Evolutionary conservation across 192 early-diverging fungal genomes (phyloP), one percentile per base, ranked within the genome.

Genomic region (Podila epicladia): DNA sequence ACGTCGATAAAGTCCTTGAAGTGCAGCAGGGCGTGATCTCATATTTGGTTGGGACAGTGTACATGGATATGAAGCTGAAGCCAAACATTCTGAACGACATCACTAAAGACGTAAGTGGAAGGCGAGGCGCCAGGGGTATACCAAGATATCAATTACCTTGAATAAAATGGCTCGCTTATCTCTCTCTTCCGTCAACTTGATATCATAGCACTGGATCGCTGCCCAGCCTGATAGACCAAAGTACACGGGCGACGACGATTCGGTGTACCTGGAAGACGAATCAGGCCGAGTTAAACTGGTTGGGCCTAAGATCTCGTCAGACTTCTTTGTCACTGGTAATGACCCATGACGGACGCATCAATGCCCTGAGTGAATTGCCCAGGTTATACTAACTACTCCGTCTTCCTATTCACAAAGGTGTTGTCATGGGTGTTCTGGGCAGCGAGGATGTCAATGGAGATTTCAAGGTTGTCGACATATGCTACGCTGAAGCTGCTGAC

Each of bases 71-170:
- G 88, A 82, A 86, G 20, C 64, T 88, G 38, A 98, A 98, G 74
- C 97, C 97, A 41, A 97, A 94, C 80, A 95, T 98, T 70, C 85
- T 99, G 69, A 92, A 94, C 45, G 93, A 97, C 70, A 87, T 98
- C 7, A 90, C 93, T n/a, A 87, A 84, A 67, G 94, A 97, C 75
- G 94, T 94, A 84, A 66, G 87, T 62, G 19, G 2, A 15, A 45
- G 41, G 13, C 41, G 15, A 45, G 13, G 15, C 15, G 15, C 15
- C 41, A 45, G 41, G 12, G 17, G 3, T 45, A 12, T 45, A 1
- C 13, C 13, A 45, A 8, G 29, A 61, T 8, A 12, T 55, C n/a
- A 26, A n/a, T 0, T 4, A 8, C 20, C 4, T 5, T 55, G 53
- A 1, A 37, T 9, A 37, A 37, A 37, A 37, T 17, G 24, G 4